Percentiles rank a stretch among this genome's conserved stretches.
Evolutionary conservation across 352 stramenopile genomes (phyloP).

Genomic region (Globisporangium acanthophoron): DNA sequence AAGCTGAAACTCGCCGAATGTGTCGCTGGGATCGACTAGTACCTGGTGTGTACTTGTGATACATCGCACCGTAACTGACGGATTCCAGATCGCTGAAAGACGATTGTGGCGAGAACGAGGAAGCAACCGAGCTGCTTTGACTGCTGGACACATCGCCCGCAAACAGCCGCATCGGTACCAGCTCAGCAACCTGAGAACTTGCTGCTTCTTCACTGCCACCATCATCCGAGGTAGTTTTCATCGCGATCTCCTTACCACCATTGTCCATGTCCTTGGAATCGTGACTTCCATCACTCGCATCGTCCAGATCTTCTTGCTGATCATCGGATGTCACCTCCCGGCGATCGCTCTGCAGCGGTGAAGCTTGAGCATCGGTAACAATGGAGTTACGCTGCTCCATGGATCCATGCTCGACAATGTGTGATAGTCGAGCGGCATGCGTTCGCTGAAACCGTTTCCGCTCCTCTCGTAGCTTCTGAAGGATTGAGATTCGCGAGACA

Average conservation of each 20-base stretch:
- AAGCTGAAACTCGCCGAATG: neutral
- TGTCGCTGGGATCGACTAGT: neutral
- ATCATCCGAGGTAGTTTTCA: neutral
- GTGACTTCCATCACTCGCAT: neutral
- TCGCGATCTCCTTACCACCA: neutral
- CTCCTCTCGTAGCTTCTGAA: slow-evolving; percentile 7
- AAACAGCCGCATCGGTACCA: slow-evolving; percentile 2
- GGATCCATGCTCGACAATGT: neutral
- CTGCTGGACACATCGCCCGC: neutral
- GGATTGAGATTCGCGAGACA: neutral
- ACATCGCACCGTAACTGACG: neutral
- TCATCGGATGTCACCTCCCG: neutral
- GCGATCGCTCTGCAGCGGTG: neutral
- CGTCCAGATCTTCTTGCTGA: neutral
- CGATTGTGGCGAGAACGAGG: neutral
- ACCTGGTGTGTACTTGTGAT: neutral
- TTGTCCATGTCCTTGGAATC: neutral
- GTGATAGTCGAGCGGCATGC: no score
- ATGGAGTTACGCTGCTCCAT: neutral
- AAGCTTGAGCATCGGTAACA: neutral
- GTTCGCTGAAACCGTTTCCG: slow-evolving; percentile 1
- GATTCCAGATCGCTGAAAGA: neutral
- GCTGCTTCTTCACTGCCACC: no score
- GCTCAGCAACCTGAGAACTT: neutral
- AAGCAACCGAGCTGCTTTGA: neutral